phyloP scores from a whole-genome alignment of 192 early-diverging fungal species.

The Coemansia brasiliensis region DNA sequence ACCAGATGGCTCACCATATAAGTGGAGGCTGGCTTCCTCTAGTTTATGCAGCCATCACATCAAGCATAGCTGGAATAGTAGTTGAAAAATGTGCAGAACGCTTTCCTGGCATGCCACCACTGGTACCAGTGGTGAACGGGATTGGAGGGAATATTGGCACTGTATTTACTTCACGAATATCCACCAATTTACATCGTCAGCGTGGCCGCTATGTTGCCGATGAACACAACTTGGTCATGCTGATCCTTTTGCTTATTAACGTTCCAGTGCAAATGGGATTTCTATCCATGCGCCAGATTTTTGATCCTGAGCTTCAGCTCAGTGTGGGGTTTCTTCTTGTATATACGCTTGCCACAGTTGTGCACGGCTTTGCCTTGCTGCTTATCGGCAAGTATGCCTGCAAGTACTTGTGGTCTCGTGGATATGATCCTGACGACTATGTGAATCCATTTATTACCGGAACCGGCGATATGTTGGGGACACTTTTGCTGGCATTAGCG shows the following conservation, averaged over 20 bases:
- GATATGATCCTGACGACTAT: constrained; percentile 80
- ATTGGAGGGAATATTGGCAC: constrained; percentile 79
- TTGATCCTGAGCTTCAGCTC: constrained; percentile 53
- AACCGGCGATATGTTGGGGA: constrained; percentile 69
- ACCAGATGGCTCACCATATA: constrained; percentile 63
- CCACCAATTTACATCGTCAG: constrained; percentile 66
- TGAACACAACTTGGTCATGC: constrained; percentile 54
- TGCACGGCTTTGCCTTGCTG: constrained; percentile 60
- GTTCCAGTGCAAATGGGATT: constrained; percentile 68
- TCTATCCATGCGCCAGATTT: constrained; percentile 51
- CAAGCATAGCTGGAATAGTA: constrained; percentile 55
- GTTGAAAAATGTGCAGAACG: constrained; percentile 31
- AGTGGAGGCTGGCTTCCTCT: constrained; percentile 75
- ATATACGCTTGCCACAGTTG: constrained; percentile 59
- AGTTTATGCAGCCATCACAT: constrained; percentile 71
- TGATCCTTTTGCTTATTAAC: constrained; percentile 66
- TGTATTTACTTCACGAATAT: constrained; percentile 74
- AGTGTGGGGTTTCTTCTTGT: constrained; percentile 49
- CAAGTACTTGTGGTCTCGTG: constrained; percentile 61
- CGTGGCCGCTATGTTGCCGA: constrained; percentile 13
- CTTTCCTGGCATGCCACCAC: constrained; percentile 41
- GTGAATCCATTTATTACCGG: constrained; percentile 60
- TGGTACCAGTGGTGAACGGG: constrained; percentile 56
- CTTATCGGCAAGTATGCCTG: constrained; percentile 61
- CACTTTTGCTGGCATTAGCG: constrained; percentile 58